phyloP scores from a whole-genome alignment of 331 rosid genomes.

The Acacia pycnantha region DNA sequence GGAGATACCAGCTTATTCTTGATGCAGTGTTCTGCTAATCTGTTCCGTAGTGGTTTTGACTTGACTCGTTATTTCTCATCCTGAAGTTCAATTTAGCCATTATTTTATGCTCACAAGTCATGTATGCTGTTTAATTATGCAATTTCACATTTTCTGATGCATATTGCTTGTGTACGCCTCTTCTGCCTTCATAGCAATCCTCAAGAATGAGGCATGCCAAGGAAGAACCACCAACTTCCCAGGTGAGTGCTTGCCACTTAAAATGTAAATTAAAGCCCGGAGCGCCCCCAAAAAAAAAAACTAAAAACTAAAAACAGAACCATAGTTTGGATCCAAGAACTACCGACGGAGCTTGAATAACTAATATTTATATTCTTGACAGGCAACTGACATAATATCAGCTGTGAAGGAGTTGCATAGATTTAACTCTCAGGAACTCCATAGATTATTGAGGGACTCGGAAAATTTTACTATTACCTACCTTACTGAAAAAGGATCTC shows the following conservation, averaged over 20 bases:
- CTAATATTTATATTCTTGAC: conserved; percentile 40
- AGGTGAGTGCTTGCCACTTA: conserved; percentile 34
- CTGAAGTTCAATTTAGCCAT: conserved; percentile 1
- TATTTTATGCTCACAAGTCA: conserved; percentile 11
- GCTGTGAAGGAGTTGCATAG: conserved; percentile 74
- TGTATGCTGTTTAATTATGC: conserved; percentile 23
- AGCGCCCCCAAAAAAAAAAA: background rate
- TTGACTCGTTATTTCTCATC: conserved; percentile 11
- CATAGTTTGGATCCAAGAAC: background rate
- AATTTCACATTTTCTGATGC: conserved; percentile 1
- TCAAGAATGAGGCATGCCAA: conserved; percentile 40
- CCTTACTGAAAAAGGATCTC: conserved; percentile 48
- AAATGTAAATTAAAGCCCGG: conserved; percentile 22
- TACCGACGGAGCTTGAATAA: conserved; percentile 15
- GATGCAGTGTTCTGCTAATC: conserved; percentile 13
- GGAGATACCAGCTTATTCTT: conserved; percentile 13
- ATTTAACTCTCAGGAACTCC: conserved; percentile 64
- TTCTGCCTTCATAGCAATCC: conserved; percentile 23
- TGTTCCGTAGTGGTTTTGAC: background rate
- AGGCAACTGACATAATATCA: conserved; percentile 62
- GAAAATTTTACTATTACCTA: conserved; percentile 63
- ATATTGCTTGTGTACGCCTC: conserved; percentile 21
- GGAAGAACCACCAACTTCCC: conserved; percentile 41
- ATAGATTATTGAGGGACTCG: conserved; percentile 69
- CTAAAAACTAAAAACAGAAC: too few relatives aligned